A percentile compares a stretch with the other conserved stretches of the same genome.
phyloP scores from a whole-genome alignment of 768 basidiomycete species.

The Tylopilus sp. region DNA sequence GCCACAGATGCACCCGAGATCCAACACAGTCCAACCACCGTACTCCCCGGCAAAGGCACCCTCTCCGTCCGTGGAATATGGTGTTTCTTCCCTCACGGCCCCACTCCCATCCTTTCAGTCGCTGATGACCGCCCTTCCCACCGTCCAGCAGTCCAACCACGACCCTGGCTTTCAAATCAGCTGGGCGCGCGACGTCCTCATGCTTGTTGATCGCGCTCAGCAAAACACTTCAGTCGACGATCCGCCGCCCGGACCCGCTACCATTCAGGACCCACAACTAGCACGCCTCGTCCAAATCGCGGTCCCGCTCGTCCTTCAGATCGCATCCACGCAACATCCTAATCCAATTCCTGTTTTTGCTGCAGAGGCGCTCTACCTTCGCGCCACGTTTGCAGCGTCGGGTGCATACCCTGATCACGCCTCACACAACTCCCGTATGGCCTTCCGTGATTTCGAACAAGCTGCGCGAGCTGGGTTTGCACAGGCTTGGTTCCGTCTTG shows the following conservation, averaged over 20 bases:
- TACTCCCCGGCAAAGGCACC: slow-evolving; percentile 19
- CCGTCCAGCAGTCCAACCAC: slow-evolving; percentile 51
- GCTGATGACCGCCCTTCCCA: slow-evolving; percentile 48
- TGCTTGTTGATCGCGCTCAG: slow-evolving; percentile 61
- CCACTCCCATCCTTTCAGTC: slow-evolving; percentile 64
- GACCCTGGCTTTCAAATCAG: slow-evolving; percentile 61
- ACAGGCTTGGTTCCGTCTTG: slow-evolving; percentile 89
- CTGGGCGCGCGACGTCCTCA: slow-evolving; percentile 83
- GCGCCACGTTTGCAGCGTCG: slow-evolving; percentile 68
- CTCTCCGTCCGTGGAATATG: slow-evolving; percentile 24
- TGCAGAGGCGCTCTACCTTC: slow-evolving; percentile 73
- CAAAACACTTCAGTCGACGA: slow-evolving; percentile 40
- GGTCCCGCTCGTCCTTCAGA: slow-evolving; percentile 58
- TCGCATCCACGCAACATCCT: slow-evolving; percentile 40
- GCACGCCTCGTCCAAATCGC: slow-evolving; percentile 60
- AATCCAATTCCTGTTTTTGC: slow-evolving; percentile 41
- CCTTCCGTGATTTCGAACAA: slow-evolving; percentile 87
- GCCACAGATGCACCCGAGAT: slow-evolving; percentile 19
- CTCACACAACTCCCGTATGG: slow-evolving; percentile 64
- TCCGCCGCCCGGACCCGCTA: slow-evolving; percentile 45
- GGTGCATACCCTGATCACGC: slow-evolving; percentile 69
- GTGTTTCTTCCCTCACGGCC: slow-evolving; percentile 54
- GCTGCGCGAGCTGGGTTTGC: slow-evolving; percentile 75
- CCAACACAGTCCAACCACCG: slow-evolving; percentile 13
- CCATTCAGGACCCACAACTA: slow-evolving; percentile 59